phyloP scores from a whole-genome alignment of 164 flowering plant genomes.

The Piper betle region DNA sequence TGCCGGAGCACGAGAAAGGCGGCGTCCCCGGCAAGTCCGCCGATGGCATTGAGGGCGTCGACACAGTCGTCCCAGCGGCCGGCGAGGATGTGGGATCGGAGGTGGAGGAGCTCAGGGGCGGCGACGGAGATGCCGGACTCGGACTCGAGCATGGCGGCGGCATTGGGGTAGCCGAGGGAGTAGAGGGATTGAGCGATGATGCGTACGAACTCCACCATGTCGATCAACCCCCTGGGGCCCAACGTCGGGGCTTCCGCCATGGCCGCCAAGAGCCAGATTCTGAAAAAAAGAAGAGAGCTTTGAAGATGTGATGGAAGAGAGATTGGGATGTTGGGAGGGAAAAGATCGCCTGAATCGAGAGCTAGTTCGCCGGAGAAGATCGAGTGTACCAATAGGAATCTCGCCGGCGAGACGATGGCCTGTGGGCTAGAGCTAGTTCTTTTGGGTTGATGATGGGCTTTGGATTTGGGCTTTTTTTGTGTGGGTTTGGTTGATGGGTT shows the following conservation, averaged over 20 bases:
- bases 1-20: slow-evolving; percentile 49
- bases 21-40: slow-evolving; percentile 34
- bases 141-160: slow-evolving; percentile 57
- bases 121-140: slow-evolving; percentile 50
- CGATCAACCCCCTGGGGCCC: slow-evolving; percentile 52
- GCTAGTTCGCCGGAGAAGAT: too few species aligned
- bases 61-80: slow-evolving; percentile 62
- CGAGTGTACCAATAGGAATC: too few species aligned
- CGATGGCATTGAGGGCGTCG: slow-evolving; percentile 21
- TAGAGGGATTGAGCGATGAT: slow-evolving; percentile 50
- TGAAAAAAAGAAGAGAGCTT: too few species aligned
- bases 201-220: slow-evolving; percentile 54
- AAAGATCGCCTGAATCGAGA: too few species aligned
- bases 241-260: slow-evolving; percentile 26
- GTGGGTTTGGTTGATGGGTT: too few species aligned
- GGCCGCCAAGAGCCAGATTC: neutral
- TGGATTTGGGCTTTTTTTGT: too few species aligned
- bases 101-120: slow-evolving; percentile 23
- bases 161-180: slow-evolving; percentile 58
- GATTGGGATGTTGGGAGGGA: too few species aligned
- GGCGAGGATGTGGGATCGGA: slow-evolving; percentile 38
- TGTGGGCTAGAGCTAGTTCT: too few species aligned
- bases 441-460: too few species aligned
- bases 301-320: too few species aligned
- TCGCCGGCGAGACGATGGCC: too few species aligned